Evolutionary conservation across 768 basidiomycete genomes (phyloP), one percentile per base, ranked within the genome.

Genomic region (Lactarius deliciosus): DNA sequence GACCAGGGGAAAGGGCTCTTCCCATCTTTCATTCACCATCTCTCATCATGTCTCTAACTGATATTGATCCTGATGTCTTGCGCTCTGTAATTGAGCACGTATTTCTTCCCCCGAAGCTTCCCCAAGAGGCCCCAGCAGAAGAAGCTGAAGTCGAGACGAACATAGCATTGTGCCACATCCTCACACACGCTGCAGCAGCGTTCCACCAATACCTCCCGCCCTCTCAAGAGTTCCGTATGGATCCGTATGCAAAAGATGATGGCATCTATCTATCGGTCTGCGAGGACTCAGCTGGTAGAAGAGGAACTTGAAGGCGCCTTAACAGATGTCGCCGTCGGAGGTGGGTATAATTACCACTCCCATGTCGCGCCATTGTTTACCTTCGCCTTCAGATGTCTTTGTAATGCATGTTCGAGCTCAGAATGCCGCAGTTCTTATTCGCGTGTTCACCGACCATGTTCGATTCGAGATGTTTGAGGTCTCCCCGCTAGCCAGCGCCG

Each of bases 391-490:
- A 65, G 64, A 61, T 2, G 60, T 65, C 10, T 60, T 65, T 45
- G 53, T 10, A 2, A 65, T 60, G 58, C 53, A 65, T 28, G 18
- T 65, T 20, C 59, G 64, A 1, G 64, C 64, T n/a, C 64, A 65
- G 22, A 65, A 65, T 4, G 64, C 64, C 20, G 50, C 30, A 16
- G n/a, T 65, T 6, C 2, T 65, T 2, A 32, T 65, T 22, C 64
- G 64, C 50, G 41, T 20, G 15, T 34, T 34, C 16, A 15, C 4
- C 4, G 22, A 61, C 20, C 34, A 20, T 7, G 60, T 65, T 57
- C 64, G 41, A 36, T 65, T 64, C 58, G 64, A 47, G n/a, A 22
- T 47, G 1, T 85, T 85, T 64, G 80, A 84, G 69, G 74, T 79
- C 7, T 79, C 80, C 0, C 77, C 82, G 2, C 70, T 72, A 28